These are phyloP conservation scores for Globisporangium lucens DNA, from an alignment of 352 stramenopile genomes.

Conservation along the genomic window DNA sequence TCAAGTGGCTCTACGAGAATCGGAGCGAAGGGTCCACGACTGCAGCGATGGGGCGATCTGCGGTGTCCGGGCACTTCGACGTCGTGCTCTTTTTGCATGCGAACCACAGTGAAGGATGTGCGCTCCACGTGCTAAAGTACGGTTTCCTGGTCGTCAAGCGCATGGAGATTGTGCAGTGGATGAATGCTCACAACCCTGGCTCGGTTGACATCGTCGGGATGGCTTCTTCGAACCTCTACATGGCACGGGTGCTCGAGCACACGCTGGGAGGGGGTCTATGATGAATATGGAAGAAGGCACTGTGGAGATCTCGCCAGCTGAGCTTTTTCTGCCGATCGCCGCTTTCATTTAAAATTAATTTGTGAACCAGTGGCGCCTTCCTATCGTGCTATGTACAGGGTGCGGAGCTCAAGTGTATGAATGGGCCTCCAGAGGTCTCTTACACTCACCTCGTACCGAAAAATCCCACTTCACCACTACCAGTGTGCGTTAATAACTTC, in stretches of 20 bases:
- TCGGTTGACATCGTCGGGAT: neutral
- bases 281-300: too few species aligned
- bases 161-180: neutral
- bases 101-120: neutral
- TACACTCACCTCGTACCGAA: too few species aligned
- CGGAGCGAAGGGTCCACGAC: neutral
- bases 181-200: neutral
- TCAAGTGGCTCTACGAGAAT: neutral
- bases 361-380: too few species aligned
- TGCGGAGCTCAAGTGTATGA: too few species aligned
- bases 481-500: too few species aligned
- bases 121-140: neutral
- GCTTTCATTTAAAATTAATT: too few species aligned
- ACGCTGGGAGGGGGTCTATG: neutral
- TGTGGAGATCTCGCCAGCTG: neutral
- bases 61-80: neutral
- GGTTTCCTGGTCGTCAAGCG: neutral
- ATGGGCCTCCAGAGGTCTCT: too few species aligned
- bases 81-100: slow-evolving; percentile 6
- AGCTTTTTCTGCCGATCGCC: neutral
- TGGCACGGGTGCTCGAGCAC: neutral
- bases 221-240: neutral
- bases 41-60: neutral
- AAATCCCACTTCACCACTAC: too few species aligned
- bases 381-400: too few species aligned